A percentile compares a stretch with the other conserved stretches of the same genome.
phyloP scores from a whole-genome alignment of 179 eudicot species.

The Monotropa hypopitys region DNA sequence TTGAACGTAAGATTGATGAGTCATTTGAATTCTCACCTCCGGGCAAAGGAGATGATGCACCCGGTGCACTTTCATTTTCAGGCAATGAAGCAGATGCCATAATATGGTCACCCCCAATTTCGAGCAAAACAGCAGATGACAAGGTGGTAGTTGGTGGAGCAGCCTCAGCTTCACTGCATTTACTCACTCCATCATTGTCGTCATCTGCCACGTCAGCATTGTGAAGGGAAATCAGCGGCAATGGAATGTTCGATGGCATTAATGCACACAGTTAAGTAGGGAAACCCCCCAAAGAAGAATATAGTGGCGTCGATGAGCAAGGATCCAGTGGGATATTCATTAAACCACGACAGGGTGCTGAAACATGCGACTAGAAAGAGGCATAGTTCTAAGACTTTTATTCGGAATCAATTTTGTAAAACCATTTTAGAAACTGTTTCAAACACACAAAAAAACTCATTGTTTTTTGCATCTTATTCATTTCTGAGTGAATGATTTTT shows the following conservation, averaged over 20 bases:
- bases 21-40: conserved; percentile 9
- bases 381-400: no score
- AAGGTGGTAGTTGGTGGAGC: conserved; percentile 8
- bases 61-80: conserved; percentile 7
- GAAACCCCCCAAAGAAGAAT: not conserved
- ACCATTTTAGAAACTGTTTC: not conserved
- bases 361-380: not conserved
- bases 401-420: not conserved
- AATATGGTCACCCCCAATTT: conserved; percentile 9
- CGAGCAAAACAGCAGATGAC: conserved; percentile 20
- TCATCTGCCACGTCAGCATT: conserved; percentile 24
- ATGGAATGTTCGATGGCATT: not conserved
- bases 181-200: conserved; percentile 36
- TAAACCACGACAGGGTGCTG: not conserved
- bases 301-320: not conserved
- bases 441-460: not conserved
- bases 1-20: conserved; percentile 4
- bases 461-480: not conserved
- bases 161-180: conserved; percentile 13
- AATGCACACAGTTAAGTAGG: not conserved
- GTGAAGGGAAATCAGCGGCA: not conserved
- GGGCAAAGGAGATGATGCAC: conserved; percentile 11
- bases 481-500: not conserved
- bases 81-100: conserved; percentile 15
- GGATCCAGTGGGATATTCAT: not conserved